A percentile compares a stretch with the other conserved stretches of the same genome.
Conservation (phyloP, 352 stramenopile genomes). For the Globisporangium paroecandrum region DNA sequence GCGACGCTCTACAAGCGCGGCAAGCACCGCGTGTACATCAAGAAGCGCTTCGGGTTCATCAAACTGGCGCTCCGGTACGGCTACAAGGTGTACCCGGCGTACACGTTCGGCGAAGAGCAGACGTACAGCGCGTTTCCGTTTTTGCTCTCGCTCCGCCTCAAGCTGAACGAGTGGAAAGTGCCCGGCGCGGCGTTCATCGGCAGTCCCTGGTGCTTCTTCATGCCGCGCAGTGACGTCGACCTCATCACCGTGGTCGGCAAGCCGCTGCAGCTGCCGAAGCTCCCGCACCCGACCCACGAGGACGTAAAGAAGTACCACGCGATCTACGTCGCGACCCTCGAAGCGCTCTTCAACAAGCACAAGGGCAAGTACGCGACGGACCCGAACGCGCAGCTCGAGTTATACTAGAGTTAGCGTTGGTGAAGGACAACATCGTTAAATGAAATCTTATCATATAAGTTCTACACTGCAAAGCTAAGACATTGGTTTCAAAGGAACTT, state of each 20-base stretch:
- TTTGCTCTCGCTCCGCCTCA: slow-evolving; percentile 66
- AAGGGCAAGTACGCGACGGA: slow-evolving; percentile 77
- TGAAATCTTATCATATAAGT: not conserved
- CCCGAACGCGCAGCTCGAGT: slow-evolving; percentile 43
- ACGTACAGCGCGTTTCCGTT: slow-evolving; percentile 87
- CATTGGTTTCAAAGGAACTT: not conserved
- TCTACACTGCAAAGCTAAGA: not conserved
- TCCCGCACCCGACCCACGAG: slow-evolving; percentile 79
- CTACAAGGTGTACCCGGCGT: slow-evolving; percentile 87
- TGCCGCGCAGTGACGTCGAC: slow-evolving; percentile 73
- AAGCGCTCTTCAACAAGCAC: slow-evolving; percentile 86
- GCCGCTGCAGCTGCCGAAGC: slow-evolving; percentile 80
- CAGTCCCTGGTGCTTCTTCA: slow-evolving; percentile 64
- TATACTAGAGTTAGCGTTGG: slow-evolving; percentile 30
- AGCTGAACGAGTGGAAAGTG: slow-evolving; percentile 81
- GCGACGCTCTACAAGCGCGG: slow-evolving; percentile 82
- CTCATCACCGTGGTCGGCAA: slow-evolving; percentile 89
- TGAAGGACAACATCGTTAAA: too few relatives aligned
- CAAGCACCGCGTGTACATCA: slow-evolving; percentile 89
- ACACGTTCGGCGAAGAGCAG: slow-evolving; percentile 91
- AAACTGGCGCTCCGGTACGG: slow-evolving; percentile 90
- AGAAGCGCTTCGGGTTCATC: slow-evolving; percentile 91
- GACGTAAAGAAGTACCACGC: slow-evolving; percentile 88
- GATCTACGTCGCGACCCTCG: slow-evolving; percentile 82
- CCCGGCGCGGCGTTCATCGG: slow-evolving; percentile 82